Percentiles rank a stretch among this genome's conserved stretches.
These are phyloP conservation scores for Phellopilus nigrolimitatus DNA, from an alignment of 1,284 basidiomycete species.

Conservation along the genomic window DNA sequence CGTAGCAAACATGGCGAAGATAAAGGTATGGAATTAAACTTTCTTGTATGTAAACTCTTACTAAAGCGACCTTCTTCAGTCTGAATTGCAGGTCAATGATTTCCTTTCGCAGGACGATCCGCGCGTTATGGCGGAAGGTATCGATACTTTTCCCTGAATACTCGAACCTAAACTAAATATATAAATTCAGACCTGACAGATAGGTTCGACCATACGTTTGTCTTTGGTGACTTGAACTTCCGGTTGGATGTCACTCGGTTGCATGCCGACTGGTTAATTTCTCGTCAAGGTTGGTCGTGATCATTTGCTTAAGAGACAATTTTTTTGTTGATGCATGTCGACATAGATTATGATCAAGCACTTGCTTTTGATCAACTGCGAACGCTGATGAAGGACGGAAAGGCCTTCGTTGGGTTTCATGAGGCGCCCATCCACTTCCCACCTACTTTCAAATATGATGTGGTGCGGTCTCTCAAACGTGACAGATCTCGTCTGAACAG, in stretches of 20 bases:
- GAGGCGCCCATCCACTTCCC: conserved; percentile 72
- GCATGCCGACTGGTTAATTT: conserved; percentile 62
- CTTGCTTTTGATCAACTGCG: conserved; percentile 79
- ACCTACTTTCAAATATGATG: conserved; percentile 84
- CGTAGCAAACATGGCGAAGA: conserved; percentile 68
- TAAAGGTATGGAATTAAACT: conserved; percentile 46
- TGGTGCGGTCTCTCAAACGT: conserved; percentile 50
- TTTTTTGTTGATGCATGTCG: not conserved
- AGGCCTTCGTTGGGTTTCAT: conserved; percentile 63
- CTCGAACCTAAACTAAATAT: conserved; percentile 10
- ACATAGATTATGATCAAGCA: conserved; percentile 62
- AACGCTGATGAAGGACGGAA: conserved; percentile 57
- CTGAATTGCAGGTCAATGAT: conserved; percentile 59
- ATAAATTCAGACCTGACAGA: conserved; percentile 64
- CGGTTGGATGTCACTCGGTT: conserved; percentile 67
- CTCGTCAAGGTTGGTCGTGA: conserved; percentile 41
- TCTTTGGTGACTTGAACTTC: conserved; percentile 81
- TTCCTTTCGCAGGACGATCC: conserved; percentile 63
- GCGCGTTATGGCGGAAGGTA: conserved; percentile 62
- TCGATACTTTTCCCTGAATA: conserved; percentile 4
- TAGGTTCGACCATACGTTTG: conserved; percentile 77
- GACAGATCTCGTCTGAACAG: conserved; percentile 39
- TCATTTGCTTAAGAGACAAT: conserved; percentile 3
- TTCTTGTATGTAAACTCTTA: conserved; percentile 13
- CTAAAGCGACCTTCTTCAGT: conserved; percentile 38